Base-by-base conservation (phyloP, 192 early-diverging fungal genomes). In the Dissophora ornata region DNA sequence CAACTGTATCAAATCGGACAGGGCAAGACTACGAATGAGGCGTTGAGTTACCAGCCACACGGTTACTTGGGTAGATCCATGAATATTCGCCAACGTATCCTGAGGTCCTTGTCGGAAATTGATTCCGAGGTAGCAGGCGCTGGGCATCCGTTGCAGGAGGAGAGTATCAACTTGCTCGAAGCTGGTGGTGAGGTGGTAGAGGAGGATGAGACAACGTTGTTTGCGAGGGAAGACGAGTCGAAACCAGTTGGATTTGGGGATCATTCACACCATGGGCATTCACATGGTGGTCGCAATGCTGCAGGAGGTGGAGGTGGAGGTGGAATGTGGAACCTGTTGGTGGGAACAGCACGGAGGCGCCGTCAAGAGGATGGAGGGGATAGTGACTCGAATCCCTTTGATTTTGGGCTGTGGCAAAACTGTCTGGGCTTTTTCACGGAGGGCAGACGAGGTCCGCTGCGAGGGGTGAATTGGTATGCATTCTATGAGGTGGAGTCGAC, bases 1-100 rank as follows among this genome's bases (percentile, higher is more conserved):
- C 97, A 99, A 70, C 58, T 84, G 4, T 89, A 84, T 73, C 96
- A 97, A 74, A 85, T 99, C 26, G 81, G 89, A 12, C 67, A 84
- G 15, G 91, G 84, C 12, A 83, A 86, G 60, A 99, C 97, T 0
- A 98, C 97, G 19, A 97, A 97, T 77, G 97, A 99, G 81, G 69
- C 87, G 21, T 87, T 90, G 46, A 99, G 96, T 45, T 91, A 85
- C 41, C 90, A 93, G 56, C 85, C 92, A 48, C 94, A 88, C 51
- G 66, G 68, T 4, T 85, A 84, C 48, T 56, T 84, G 51, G 77
- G 70, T 28, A 45, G 64, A 24, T 67, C 67, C 5, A 50, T 61
- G 64, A 85, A 62, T 34, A 81, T 70, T 50, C 61, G 69, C 15
- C 66, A 80, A 36, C 67, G 71, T 34, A 83, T 90, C 52, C 33